These are phyloP conservation scores for Tricholoma sp. DNA, from an alignment of 768 basidiomycete genomes.

Conservation along the genomic window DNA sequence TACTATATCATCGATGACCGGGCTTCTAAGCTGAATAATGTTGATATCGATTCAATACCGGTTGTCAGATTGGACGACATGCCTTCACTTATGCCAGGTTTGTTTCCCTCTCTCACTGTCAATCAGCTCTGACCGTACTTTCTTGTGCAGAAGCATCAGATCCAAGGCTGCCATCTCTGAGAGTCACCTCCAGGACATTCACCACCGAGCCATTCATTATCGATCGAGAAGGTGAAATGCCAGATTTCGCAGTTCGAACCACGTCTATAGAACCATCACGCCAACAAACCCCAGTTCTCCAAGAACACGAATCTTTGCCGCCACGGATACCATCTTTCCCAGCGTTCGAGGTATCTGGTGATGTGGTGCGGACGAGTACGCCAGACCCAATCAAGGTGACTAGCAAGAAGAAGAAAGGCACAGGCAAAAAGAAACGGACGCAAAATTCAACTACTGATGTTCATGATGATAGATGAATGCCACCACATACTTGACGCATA, in stretches of 20 bases:
- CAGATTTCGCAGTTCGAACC: conserved; percentile 41
- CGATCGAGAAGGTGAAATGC: conserved; percentile 86
- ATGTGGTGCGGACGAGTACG: conserved; percentile 40
- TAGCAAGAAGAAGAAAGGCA: conserved; percentile 61
- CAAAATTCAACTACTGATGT: conserved; percentile 6
- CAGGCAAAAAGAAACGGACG: conserved; percentile 68
- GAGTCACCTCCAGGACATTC: conserved; percentile 32
- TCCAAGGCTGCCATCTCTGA: conserved; percentile 41
- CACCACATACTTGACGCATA: neutral
- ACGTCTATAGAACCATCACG: conserved; percentile 23
- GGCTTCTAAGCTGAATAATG: conserved; percentile 28
- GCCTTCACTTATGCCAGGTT: conserved; percentile 39
- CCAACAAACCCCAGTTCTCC: conserved; percentile 11
- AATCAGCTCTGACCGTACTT: neutral
- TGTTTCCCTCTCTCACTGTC: conserved; percentile 4
- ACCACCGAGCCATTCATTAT: conserved; percentile 51
- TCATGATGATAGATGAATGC: neutral
- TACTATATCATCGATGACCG: conserved; percentile 80
- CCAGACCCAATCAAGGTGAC: conserved; percentile 75
- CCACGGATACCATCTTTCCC: conserved; percentile 38
- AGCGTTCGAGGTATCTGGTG: conserved; percentile 46
- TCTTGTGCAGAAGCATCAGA: conserved; percentile 20
- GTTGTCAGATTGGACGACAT: conserved; percentile 79
- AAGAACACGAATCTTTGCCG: conserved; percentile 24
- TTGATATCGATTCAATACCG: conserved; percentile 89